Base-by-base conservation (phyloP, 331 rosid species). In the Phaseolus coccineus region DNA sequence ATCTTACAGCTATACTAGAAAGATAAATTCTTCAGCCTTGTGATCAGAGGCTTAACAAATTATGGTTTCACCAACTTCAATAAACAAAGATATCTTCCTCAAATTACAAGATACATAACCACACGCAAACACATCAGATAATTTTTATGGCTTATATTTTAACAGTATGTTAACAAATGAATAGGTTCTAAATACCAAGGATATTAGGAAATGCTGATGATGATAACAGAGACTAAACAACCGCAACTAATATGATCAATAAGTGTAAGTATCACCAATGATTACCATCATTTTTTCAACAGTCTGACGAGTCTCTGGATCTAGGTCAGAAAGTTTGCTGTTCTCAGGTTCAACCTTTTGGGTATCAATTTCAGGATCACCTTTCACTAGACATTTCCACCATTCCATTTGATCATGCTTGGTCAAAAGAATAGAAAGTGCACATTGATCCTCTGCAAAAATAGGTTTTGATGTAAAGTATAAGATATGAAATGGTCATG, bases 241-340 rank as follows among this genome's bases (percentile, higher is more conserved):
- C 40, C 69, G 5, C 35, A 44, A 39, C 33, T 62, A 37, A 74
- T 48, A 11, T 22, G 52, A 55, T 10, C 51, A 71, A 13, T 7
- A 16, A 47, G 24, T 58, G 48, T 42, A 50, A 62, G 64, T 35
- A 76, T 15, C 25, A 72, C 62, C 37, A 81, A 52, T 14, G 61
- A 4, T 56, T 87, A 96, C 99, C 99, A 96, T 96, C 99, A 96
- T 93, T 83, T 93, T 96, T 73, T 93, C 98, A 59, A 93, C 98
- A 14, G 96, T 96, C 63, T 83, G 87, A 40, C 98, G 85, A n/a
- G 96, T 91, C 83, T 96, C 99, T 3, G 96, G 86, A 84, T 96
- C 99, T 35, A 93, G 87, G 76, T 96, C 99, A 22, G 93, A 69
- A 42, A 96, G 89, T 76, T 91, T 96, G 88, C 98, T 96, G 83